Percentiles rank a stretch among this genome's conserved stretches.
Evolutionary conservation across 1,139 yeast species (phyloP).

Genomic region (Pneumocystis murina): DNA sequence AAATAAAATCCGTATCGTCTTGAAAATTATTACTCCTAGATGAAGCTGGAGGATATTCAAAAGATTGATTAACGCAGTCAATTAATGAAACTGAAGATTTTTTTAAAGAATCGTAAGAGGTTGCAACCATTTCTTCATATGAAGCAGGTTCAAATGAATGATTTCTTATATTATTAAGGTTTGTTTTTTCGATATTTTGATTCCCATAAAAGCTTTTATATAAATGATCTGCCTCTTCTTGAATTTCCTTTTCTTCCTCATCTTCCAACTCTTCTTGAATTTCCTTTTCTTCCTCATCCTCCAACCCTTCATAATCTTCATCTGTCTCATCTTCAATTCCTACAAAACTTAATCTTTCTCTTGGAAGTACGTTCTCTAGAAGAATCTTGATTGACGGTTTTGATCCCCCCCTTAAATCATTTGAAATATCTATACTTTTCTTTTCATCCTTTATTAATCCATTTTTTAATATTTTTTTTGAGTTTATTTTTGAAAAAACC

Average conservation of each 20-base stretch:
- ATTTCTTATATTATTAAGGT: neutral
- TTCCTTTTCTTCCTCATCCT: neutral
- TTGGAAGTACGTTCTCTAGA: neutral
- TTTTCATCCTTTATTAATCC: too few relatives aligned
- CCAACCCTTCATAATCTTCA: neutral
- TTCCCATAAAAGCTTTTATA: neutral
- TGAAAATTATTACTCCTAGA: constrained; percentile 2
- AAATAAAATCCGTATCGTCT: constrained; percentile 9
- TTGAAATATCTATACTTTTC: neutral
- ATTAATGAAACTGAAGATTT: neutral
- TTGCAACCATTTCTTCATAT: neutral
- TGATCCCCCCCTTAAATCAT: neutral
- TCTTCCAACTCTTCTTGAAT: neutral
- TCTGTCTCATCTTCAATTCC: neutral
- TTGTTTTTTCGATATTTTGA: neutral
- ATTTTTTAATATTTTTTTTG: neutral
- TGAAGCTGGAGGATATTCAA: constrained; percentile 4
- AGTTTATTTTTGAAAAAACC: too few relatives aligned
- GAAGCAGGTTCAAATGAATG: neutral
- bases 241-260: neutral
- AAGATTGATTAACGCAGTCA: neutral
- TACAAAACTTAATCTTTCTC: neutral
- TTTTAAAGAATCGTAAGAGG: neutral
- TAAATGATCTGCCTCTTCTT: neutral
- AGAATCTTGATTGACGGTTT: neutral